These are phyloP conservation scores for Fusarium fujikuroi DNA, from an alignment of 2,329 filamentous ascomycete genomes.

Conservation along the genomic window DNA sequence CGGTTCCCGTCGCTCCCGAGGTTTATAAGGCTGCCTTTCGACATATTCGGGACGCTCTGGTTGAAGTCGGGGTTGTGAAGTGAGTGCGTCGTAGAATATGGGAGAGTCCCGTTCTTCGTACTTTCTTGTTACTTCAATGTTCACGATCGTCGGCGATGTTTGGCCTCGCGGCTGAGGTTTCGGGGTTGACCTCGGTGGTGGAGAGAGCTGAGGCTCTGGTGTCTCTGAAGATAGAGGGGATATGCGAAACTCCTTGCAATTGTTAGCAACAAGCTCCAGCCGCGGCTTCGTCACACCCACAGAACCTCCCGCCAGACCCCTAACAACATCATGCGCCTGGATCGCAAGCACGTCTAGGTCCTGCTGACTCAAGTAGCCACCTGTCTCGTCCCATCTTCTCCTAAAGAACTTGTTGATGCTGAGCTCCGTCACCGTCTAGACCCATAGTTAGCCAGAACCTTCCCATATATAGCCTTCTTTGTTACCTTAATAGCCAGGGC, in stretches of 20 bases:
- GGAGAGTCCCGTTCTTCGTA: background rate
- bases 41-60: too few species aligned
- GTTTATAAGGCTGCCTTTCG: conserved; percentile 18
- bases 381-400: conserved; percentile 37
- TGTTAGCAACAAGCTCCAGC: conserved; percentile 4
- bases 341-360: conserved; percentile 35
- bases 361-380: conserved; percentile 23
- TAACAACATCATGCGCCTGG: conserved; percentile 34
- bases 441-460: conserved; percentile 8
- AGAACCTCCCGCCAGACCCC: conserved; percentile 28
- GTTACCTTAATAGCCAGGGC: conserved; percentile 48
- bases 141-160: background rate
- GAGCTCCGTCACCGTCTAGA: conserved; percentile 41
- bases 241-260: conserved; percentile 5
- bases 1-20: conserved; percentile 21
- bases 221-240: background rate
- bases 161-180: background rate
- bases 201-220: background rate
- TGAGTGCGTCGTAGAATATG: background rate
- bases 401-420: conserved; percentile 39
- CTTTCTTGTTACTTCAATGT: background rate
- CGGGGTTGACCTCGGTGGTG: background rate
- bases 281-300: conserved; percentile 26
- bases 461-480: background rate
- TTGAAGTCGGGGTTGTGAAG: too few species aligned